Evolutionary conservation across 306 rosid genomes (phyloP), one percentile per base, ranked within the genome.

Genomic region (Cucurbita argyrosperma): DNA sequence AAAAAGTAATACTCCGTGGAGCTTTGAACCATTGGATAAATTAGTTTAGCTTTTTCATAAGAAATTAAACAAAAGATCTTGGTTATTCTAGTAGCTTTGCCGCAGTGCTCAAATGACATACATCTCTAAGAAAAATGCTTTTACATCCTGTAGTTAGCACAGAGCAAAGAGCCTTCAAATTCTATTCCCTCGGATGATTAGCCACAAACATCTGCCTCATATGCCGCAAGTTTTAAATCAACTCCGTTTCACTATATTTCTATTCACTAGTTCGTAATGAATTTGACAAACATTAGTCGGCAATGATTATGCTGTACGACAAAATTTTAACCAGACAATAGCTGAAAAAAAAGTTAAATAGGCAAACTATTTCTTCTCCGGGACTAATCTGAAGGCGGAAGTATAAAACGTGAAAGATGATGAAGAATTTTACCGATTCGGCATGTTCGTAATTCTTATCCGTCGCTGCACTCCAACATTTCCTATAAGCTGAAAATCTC

Each of bases 381-480:
- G 65, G 42, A 21, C 38, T 53, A 53, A 43, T 43, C 47, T 3
- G 47, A 43, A 43, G 47, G 47, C 11, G 47, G 47, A 50, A 50
- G 16, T 4, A 23, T 21, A 13, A 72, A 72, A 71, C 18, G 7
- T 16, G 56, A 51, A 51, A 30, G 19, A 51, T 15, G 21, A 51
- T 51, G 56, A 72, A 35, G 54, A 63, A 57, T 90, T 88, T 46
- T 46, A 90, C 98, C 56, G 93, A 90, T 23, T 82, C 16, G 97
- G 93, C 38, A 15, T 43, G 21, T 78, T 50, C 47, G 45, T 61
- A 72, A 46, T 55, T 79, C 61, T 77, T 78, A 74, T 87, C 86
- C 85, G 53, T 87, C 78, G 50, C 76, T 80, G 81, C 51, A 74
- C 80, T 83, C 78, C 76, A 93, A 68, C 39, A 76, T 46, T 84